Evolutionary conservation across 768 basidiomycete genomes (phyloP).

Genomic region (Panaeolus cyanescens): DNA sequence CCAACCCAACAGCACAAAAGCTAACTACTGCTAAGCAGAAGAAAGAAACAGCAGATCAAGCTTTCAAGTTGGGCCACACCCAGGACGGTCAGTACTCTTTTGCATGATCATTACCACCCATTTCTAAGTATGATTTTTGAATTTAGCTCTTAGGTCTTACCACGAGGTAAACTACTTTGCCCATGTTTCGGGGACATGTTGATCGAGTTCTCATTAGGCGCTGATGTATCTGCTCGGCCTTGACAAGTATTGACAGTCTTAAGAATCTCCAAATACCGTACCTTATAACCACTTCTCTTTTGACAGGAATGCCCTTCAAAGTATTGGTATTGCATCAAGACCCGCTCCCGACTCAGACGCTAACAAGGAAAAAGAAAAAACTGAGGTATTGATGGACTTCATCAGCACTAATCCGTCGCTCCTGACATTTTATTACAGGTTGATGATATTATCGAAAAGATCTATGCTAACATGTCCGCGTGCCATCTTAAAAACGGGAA

Average conservation of each 20-base stretch:
- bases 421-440: slow-evolving; percentile 41
- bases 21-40: slow-evolving; percentile 62
- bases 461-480: slow-evolving; percentile 84
- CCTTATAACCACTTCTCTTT: slow-evolving; percentile 2
- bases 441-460: slow-evolving; percentile 76
- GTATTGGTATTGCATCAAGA: slow-evolving; percentile 44
- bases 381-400: slow-evolving; percentile 55
- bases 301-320: slow-evolving; percentile 56
- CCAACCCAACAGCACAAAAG: slow-evolving; percentile 44
- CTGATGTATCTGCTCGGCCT: slow-evolving; percentile 74
- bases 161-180: slow-evolving; percentile 55
- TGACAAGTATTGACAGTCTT: slow-evolving; percentile 57
- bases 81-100: slow-evolving; percentile 52
- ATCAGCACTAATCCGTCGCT: neutral
- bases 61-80: slow-evolving; percentile 66
- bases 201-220: slow-evolving; percentile 40
- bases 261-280: neutral
- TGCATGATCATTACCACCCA: slow-evolving; percentile 4
- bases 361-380: slow-evolving; percentile 53
- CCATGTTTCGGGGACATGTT: slow-evolving; percentile 6
- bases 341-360: slow-evolving; percentile 30
- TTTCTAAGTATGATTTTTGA: neutral
- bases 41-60: slow-evolving; percentile 67
- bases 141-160: slow-evolving; percentile 66
- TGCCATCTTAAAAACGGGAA: slow-evolving; percentile 81